Evolutionary conservation across 352 stramenopile genomes (phyloP).

Genomic region (Lagenidium giganteum): DNA sequence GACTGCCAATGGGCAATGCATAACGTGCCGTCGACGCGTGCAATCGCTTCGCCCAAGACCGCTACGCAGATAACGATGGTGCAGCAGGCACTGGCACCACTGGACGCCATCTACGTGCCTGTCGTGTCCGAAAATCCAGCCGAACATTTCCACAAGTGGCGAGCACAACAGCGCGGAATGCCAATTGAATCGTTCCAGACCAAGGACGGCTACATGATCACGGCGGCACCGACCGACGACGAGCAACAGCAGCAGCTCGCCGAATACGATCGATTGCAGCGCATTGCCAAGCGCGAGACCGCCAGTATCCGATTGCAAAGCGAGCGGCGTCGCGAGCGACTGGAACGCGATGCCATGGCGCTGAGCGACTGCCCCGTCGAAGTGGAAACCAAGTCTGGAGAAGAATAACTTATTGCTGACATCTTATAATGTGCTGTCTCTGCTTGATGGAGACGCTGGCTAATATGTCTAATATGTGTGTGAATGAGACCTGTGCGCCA

Average conservation of each 20-base stretch:
- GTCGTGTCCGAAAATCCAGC: conserved; percentile 33
- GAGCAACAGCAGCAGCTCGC: conserved; percentile 16
- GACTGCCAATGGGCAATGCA: conserved; percentile 40
- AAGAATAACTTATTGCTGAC: neutral
- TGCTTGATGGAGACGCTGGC: no score
- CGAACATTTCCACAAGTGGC: conserved; percentile 21
- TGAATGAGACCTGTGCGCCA: no score
- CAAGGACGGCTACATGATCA: conserved; percentile 52
- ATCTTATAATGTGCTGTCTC: neutral
- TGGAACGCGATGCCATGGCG: no score
- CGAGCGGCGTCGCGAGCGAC: no score
- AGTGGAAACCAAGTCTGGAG: no score
- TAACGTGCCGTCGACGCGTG: conserved; percentile 18
- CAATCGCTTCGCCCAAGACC: conserved; percentile 37
- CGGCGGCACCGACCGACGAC: conserved; percentile 7
- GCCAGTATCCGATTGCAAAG: conserved; percentile 19
- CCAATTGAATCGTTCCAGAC: conserved; percentile 26
- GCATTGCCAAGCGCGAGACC: conserved; percentile 31
- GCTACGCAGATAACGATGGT: conserved; percentile 33
- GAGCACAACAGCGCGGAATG: conserved; percentile 37
- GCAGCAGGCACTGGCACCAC: conserved; percentile 26
- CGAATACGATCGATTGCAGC: conserved; percentile 24
- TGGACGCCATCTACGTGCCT: conserved; percentile 46
- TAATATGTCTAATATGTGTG: no score
- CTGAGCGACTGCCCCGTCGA: conserved; percentile 21